phyloP scores from a whole-genome alignment of 768 basidiomycete species.

The Gautieria morchelliformis region DNA sequence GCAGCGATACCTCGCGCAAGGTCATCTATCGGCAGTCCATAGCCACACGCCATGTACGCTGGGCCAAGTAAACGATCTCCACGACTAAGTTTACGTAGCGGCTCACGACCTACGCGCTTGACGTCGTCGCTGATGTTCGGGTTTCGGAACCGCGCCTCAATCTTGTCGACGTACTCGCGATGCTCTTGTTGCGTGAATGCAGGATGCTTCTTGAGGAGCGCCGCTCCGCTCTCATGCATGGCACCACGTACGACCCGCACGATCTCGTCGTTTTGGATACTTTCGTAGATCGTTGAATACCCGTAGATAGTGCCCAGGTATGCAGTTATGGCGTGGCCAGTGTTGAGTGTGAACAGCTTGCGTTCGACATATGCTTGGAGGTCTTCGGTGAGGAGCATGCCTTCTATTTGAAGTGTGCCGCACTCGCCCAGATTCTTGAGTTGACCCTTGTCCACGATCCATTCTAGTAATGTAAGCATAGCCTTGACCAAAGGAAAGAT shows the following conservation, averaged over 20 bases:
- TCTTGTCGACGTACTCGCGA: slow-evolving; percentile 24
- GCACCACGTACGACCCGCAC: slow-evolving; percentile 21
- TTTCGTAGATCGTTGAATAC: slow-evolving; percentile 22
- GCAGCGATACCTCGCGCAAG: slow-evolving; percentile 28
- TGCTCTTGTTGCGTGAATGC: slow-evolving; percentile 17
- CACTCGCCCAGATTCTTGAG: slow-evolving; percentile 16
- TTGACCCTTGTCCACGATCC: slow-evolving; percentile 26
- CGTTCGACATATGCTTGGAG: slow-evolving; percentile 30
- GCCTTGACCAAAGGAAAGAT: background rate
- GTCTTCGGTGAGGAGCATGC: slow-evolving; percentile 23
- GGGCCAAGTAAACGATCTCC: slow-evolving; percentile 30
- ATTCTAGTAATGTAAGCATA: slow-evolving; percentile 17
- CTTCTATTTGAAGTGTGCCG: slow-evolving; percentile 18
- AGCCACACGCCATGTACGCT: slow-evolving; percentile 24
- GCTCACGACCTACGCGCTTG: slow-evolving; percentile 28
- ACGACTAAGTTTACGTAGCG: slow-evolving; percentile 28
- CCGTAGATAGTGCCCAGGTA: slow-evolving; percentile 29
- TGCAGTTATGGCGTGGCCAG: slow-evolving; percentile 29
- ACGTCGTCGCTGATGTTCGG: slow-evolving; percentile 28
- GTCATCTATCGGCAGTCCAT: slow-evolving; percentile 21
- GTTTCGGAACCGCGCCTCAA: slow-evolving; percentile 25
- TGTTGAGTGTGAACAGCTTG: slow-evolving; percentile 35
- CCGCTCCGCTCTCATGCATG: slow-evolving; percentile 28
- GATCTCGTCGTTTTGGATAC: slow-evolving; percentile 23
- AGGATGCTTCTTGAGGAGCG: slow-evolving; percentile 23